Base-by-base conservation (phyloP, 2,329 filamentous ascomycete genomes). In the Exophiala xenobiotica region DNA sequence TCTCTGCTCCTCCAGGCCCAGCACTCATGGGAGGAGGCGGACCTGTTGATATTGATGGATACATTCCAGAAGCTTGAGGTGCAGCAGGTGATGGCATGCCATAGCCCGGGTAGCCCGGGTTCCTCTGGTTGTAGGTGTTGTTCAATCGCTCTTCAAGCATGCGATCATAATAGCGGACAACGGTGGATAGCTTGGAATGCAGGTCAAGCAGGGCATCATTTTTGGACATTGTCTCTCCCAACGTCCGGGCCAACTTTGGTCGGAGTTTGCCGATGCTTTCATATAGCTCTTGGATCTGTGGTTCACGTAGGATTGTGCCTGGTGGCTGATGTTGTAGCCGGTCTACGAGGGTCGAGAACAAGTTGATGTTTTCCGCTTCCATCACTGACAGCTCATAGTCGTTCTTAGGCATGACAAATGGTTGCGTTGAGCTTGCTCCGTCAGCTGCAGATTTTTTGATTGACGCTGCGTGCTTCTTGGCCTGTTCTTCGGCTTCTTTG, bases 221-320 rank as follows among this genome's bases (percentile, higher is more conserved):
- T 71, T 99, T 99, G 80, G 93, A 97, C 93, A 99, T 97, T 0
- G 93, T 96, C 74, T 99, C 93, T 49, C 93, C 93, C 66, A 97
- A 96, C 0, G 92, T 96, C 51, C 93, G 82, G 3, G 93, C 93
- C 49, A 99, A 77, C 69, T 99, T 99, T 1, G 93, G 93, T 43
- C 93, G 82, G 57, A 99, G 74, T 12, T 90, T 80, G n/a, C 92
- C 90, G 63, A 99, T 97, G 63, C 91, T 95, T 65, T 97, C 93
- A 67, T 99, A 99, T 3, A 99, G 77, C 71, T 99, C 93, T 70
- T 99, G 93, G 44, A 99, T 96, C 67, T 97, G 93, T 1, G 93
- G 93, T 65, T 99, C 93, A 42, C 93, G 81, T n/a, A 99, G 72
- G 46, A 99, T 96, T 0, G 93, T 97, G 0, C 93, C 93, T 0